These are phyloP conservation scores for Ophiostoma quercus DNA, from an alignment of 2,329 filamentous ascomycete genomes.

Conservation along the genomic window DNA sequence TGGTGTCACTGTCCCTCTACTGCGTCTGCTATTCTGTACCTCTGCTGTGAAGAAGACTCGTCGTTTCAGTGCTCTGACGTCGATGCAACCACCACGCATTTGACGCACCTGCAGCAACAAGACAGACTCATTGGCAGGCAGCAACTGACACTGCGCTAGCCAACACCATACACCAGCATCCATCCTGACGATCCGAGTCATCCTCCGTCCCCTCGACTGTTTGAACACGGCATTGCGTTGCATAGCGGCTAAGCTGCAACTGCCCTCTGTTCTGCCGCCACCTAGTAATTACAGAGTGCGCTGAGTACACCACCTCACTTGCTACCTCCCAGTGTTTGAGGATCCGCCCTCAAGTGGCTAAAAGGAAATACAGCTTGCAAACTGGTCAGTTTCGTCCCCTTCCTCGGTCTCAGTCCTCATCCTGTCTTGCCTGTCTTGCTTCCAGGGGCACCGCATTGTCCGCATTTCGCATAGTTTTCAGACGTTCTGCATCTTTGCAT, in stretches of 20 bases:
- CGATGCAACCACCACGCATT: conserved; percentile 20
- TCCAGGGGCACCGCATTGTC: conserved; percentile 7
- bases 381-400: conserved; percentile 19
- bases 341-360: conserved; percentile 18
- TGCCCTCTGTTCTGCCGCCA: neutral
- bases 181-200: conserved; percentile 20
- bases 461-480: conserved; percentile 17
- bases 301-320: no score
- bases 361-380: conserved; percentile 14
- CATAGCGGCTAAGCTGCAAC: neutral
- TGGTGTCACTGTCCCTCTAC: neutral
- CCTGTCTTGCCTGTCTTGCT: neutral
- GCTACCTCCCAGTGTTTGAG: conserved; percentile 20
- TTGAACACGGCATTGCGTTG: neutral
- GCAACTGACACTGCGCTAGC: conserved; percentile 14
- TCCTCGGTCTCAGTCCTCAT: neutral
- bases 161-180: conserved; percentile 17
- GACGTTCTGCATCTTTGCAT: conserved; percentile 5
- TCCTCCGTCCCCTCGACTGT: neutral
- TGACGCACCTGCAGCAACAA: conserved; percentile 12
- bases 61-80: conserved; percentile 26
- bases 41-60: neutral
- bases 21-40: neutral
- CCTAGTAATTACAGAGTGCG: neutral
- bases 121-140: conserved; percentile 10